Conservation (phyloP, 345 rosid species). For the Eucalyptus microcorys region DNA sequence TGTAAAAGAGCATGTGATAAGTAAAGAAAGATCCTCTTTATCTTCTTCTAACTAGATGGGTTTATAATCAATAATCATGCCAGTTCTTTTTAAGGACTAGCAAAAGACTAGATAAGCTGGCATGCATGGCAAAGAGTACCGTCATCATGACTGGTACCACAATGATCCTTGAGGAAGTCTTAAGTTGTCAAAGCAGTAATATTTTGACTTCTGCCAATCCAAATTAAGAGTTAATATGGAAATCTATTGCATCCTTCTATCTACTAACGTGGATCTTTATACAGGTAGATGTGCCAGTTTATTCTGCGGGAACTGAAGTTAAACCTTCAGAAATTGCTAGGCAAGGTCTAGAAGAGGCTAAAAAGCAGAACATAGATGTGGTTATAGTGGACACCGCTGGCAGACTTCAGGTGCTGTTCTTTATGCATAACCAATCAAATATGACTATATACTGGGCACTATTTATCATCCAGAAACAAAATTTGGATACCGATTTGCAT, state of each 20-base stretch:
- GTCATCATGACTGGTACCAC: background rate
- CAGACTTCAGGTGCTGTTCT: conserved; percentile 74
- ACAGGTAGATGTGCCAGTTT: conserved; percentile 92
- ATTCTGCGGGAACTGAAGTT: conserved; percentile 73
- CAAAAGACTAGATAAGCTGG: background rate
- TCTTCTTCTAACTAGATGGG: background rate
- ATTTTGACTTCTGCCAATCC: background rate
- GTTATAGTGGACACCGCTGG: conserved; percentile 97
- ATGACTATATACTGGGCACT: background rate
- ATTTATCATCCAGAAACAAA: background rate
- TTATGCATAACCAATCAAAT: conserved; percentile 3
- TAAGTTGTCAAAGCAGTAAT: background rate
- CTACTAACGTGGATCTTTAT: conserved; percentile 19
- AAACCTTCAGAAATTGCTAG: conserved; percentile 87
- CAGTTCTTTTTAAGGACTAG: background rate
- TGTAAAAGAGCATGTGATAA: background rate
- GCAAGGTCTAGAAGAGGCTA: conserved; percentile 84
- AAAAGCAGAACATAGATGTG: conserved; percentile 69
- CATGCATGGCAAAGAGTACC: background rate
- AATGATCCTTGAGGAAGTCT: background rate
- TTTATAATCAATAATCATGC: background rate
- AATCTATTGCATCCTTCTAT: background rate
- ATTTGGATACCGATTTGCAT: background rate
- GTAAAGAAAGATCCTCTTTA: background rate
- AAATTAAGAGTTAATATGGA: background rate